Conservation (phyloP, 495 filamentous ascomycete genomes). For the Neurospora sp. region DNA sequence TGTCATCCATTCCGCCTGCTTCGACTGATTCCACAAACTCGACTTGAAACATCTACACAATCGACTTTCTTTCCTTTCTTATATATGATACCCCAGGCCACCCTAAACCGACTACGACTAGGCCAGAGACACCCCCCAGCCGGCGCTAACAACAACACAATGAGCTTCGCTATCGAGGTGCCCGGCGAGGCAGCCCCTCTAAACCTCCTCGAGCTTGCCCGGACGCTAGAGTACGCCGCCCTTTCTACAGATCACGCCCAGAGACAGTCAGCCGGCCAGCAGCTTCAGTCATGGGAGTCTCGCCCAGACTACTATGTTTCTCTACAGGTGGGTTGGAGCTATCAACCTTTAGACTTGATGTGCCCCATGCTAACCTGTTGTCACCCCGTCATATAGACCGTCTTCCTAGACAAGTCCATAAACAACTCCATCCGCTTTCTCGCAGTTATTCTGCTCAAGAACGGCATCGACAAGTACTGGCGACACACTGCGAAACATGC, state of each 20-base stretch:
- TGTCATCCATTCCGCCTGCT: not conserved
- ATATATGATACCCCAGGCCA: not conserved
- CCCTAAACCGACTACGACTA: not conserved
- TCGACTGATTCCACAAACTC: not conserved
- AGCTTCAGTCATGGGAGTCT: conserved; percentile 79
- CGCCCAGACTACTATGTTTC: conserved; percentile 63
- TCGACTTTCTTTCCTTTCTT: not conserved
- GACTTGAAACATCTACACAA: not conserved
- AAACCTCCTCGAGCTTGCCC: conserved; percentile 56
- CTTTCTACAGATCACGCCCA: conserved; percentile 63
- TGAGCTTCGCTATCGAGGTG: conserved; percentile 47
- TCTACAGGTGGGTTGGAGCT: conserved; percentile 53
- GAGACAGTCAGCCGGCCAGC: conserved; percentile 68
- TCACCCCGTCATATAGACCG: conserved; percentile 37
- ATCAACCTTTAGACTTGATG: not conserved
- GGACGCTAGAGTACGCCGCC: conserved; percentile 62
- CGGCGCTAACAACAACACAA: conserved; percentile 7
- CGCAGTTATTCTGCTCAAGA: conserved; percentile 89
- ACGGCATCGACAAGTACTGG: conserved; percentile 93
- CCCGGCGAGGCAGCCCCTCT: conserved; percentile 45
- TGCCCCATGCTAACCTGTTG: not conserved
- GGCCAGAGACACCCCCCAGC: not conserved
- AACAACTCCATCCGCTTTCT: conserved; percentile 72
- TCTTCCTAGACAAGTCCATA: conserved; percentile 67
- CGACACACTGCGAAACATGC: conserved; percentile 59